phyloP scores from a whole-genome alignment of 2,329 filamentous ascomycete species.

The Daldinia eschscholtzii region DNA sequence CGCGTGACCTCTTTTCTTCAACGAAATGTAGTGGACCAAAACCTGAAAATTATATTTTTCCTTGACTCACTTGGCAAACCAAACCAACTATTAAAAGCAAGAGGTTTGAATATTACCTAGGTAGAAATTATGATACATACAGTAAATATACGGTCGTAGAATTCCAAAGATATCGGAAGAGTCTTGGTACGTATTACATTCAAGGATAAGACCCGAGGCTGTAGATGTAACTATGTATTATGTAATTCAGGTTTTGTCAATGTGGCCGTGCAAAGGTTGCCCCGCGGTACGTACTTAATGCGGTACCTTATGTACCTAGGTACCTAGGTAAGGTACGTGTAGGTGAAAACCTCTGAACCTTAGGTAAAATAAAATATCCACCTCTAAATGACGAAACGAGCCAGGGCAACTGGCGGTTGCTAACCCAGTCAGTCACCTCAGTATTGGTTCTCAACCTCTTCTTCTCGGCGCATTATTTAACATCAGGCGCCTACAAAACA shows the following conservation, averaged over 20 bases:
- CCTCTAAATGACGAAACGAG: constrained; percentile 35
- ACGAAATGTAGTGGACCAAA: background rate
- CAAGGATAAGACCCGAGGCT: background rate
- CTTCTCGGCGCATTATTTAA: constrained; percentile 12
- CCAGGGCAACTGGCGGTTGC: constrained; percentile 5
- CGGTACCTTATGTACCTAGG: too few species aligned
- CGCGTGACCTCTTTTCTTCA: constrained; percentile 2
- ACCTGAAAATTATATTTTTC: background rate
- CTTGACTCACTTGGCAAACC: background rate
- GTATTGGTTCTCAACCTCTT: background rate
- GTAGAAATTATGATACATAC: too few species aligned
- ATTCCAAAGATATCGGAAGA: background rate
- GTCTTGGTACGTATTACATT: background rate
- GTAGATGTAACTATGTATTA: background rate
- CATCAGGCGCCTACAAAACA: constrained; percentile 8
- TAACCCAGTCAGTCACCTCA: constrained; percentile 1
- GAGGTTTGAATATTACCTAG: background rate
- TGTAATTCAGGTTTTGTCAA: too few species aligned
- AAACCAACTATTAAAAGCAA: background rate
- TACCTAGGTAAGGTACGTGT: background rate
- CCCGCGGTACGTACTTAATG: background rate
- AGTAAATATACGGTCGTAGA: background rate
- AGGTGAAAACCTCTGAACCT: background rate
- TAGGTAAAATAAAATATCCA: constrained; percentile 3
- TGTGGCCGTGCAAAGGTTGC: background rate